phyloP scores from a whole-genome alignment of 108 stramenopile species.

The Stephanodiscus triporus region DNA sequence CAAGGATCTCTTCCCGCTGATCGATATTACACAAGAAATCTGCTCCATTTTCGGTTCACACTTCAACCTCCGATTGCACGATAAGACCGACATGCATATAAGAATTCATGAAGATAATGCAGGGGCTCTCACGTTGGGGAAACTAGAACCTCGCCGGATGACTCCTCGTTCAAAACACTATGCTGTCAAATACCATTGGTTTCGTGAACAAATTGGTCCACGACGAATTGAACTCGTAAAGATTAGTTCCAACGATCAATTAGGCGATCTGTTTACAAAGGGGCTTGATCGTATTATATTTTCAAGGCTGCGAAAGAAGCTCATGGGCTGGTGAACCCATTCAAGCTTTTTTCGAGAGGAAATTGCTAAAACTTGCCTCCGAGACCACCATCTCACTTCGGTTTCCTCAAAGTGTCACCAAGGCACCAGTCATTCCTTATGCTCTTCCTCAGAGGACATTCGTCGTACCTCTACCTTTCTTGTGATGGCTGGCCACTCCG shows the following conservation, averaged over 20 bases:
- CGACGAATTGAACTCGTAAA: background rate
- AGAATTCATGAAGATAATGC: conserved; percentile 2
- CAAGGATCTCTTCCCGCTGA: background rate
- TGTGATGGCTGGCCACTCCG: too few relatives aligned
- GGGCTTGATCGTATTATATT: background rate
- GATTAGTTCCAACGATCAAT: background rate
- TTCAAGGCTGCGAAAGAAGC: background rate
- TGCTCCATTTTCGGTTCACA: too few relatives aligned
- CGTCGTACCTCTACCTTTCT: too few relatives aligned
- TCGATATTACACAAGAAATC: background rate
- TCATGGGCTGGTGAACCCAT: background rate
- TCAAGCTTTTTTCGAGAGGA: too few relatives aligned
- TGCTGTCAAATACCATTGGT: conserved; percentile 60
- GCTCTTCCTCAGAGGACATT: too few relatives aligned
- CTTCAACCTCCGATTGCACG: background rate
- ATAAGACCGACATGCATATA: background rate
- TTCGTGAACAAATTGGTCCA: conserved; percentile 33
- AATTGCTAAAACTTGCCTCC: too few relatives aligned
- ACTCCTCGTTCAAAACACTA: conserved; percentile 58
- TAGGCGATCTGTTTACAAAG: conserved; percentile 6
- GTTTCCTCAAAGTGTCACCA: too few relatives aligned
- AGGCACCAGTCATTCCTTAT: too few relatives aligned
- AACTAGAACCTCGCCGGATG: background rate
- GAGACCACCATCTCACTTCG: too few relatives aligned
- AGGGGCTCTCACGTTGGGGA: background rate